phyloP scores from a whole-genome alignment of 192 early-diverging fungal species.

The Neocallimastix lanati region DNA sequence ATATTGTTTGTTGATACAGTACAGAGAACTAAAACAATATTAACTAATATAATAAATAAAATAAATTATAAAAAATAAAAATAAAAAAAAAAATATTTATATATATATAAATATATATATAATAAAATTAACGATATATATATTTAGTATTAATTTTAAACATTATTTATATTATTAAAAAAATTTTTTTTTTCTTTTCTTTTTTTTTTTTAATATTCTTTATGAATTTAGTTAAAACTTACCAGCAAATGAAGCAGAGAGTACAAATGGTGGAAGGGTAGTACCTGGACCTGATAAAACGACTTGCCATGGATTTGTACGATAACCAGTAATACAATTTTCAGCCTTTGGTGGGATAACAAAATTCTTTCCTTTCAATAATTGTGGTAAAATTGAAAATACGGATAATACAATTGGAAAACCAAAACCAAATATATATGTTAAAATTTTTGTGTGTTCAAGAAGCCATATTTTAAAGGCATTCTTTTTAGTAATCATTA shows the following conservation, averaged over 20 bases:
- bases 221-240: too few relatives aligned
- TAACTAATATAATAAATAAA: not conserved
- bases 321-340: not conserved
- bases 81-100: too few relatives aligned
- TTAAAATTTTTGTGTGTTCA: not conserved
- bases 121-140: too few relatives aligned
- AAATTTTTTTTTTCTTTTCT: too few relatives aligned
- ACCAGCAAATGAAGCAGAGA: not conserved
- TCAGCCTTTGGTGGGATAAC: not conserved
- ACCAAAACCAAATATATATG: not conserved
- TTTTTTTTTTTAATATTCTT: too few relatives aligned
- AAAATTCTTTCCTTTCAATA: not conserved
- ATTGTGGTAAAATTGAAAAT: not conserved
- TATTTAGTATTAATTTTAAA: too few relatives aligned
- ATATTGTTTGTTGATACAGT: not conserved
- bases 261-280: not conserved
- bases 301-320: not conserved
- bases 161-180: too few relatives aligned
- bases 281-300: not conserved
- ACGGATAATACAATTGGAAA: not conserved
- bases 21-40: not conserved
- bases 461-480: not conserved
- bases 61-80: too few relatives aligned
- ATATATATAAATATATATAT: too few relatives aligned
- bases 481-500: not conserved